Evolutionary conservation across 208 protist genomes (phyloP).

Genomic region (Leishmania guyanensis): DNA sequence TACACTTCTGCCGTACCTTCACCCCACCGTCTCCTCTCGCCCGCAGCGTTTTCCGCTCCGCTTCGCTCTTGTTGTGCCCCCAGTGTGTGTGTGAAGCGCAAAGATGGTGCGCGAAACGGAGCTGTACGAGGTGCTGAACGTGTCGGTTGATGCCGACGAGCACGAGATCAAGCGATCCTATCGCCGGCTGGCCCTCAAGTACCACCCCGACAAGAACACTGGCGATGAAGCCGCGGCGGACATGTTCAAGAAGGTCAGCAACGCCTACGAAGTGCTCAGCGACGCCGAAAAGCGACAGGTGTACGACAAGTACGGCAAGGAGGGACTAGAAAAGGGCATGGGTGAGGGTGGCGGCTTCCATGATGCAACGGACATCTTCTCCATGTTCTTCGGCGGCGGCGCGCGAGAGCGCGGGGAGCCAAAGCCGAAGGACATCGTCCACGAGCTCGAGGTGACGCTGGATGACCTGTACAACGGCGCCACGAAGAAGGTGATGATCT

Average conservation of each 20-base stretch:
- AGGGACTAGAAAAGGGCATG: slow-evolving; percentile 92
- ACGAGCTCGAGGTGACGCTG: slow-evolving; percentile 92
- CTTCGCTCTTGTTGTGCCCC: background rate
- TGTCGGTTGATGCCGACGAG: slow-evolving; percentile 73
- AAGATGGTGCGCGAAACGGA: slow-evolving; percentile 89
- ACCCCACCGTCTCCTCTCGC: background rate
- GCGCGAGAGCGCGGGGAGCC: slow-evolving; percentile 55
- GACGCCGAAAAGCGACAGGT: slow-evolving; percentile 95
- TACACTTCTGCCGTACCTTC: background rate
- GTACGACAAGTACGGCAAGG: slow-evolving; percentile 98
- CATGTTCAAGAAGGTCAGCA: slow-evolving; percentile 93
- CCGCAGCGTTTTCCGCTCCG: background rate
- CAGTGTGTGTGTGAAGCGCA: background rate
- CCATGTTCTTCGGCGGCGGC: slow-evolving; percentile 87
- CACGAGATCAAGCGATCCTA: slow-evolving; percentile 91
- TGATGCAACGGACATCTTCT: slow-evolving; percentile 87
- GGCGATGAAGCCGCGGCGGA: slow-evolving; percentile 75
- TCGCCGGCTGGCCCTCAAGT: slow-evolving; percentile 78
- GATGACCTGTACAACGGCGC: slow-evolving; percentile 98
- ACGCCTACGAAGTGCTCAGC: slow-evolving; percentile 97
- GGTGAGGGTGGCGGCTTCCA: slow-evolving; percentile 59
- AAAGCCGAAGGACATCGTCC: slow-evolving; percentile 95
- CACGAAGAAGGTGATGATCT: slow-evolving; percentile 90
- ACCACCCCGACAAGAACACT: slow-evolving; percentile 92
- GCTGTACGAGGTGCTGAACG: slow-evolving; percentile 83